Base-by-base conservation (phyloP, 306 rosid species). In the Lupinus albus region DNA sequence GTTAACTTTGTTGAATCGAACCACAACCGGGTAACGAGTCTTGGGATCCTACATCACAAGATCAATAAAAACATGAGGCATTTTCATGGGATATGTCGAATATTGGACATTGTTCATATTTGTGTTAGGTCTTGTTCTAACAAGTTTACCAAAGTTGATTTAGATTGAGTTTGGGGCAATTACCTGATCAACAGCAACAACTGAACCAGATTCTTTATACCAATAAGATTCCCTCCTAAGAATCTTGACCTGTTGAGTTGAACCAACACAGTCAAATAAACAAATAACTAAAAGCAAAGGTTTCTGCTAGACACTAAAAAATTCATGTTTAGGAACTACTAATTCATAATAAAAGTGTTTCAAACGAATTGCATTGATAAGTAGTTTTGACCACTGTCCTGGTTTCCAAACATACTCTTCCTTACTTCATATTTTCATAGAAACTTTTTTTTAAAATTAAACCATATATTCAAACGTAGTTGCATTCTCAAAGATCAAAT, bases 111-210 rank as follows among this genome's bases (percentile, higher is more conserved):
- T 4, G 6, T 33, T 33, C 38, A 33, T 33, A 33, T 33, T 33
- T 33, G 38, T 5, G 38, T 33, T 0, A 1, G 0, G 8, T 33
- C 38, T 33, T 1, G 38, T 33, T 33, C 38, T 33, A 33, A 33
- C 38, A 33, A 0, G 0, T 33, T 8, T 33, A 33, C 8, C 8
- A 33, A 33, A 33, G 2, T 32, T 13, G 53, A 17, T 25, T 25
- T 25, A 25, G 6, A 44, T 2, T 9, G 51, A 8, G 61, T 18
- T 59, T 65, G 61, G 62, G 51, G 7, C 53, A 53, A 68, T 28
- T 51, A 89, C 92, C 92, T 89, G 96, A 72, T 89, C 96, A 79
- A 89, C 96, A 56, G 96, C 88, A 49, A 89, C 96, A 17, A 89
- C 96, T 35, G 91, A 81, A 28, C 96, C 92, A 18, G 66, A 50